Evolutionary conservation across 1,284 basidiomycete species (phyloP).

Genomic region (Rhodotorula sp.): DNA sequence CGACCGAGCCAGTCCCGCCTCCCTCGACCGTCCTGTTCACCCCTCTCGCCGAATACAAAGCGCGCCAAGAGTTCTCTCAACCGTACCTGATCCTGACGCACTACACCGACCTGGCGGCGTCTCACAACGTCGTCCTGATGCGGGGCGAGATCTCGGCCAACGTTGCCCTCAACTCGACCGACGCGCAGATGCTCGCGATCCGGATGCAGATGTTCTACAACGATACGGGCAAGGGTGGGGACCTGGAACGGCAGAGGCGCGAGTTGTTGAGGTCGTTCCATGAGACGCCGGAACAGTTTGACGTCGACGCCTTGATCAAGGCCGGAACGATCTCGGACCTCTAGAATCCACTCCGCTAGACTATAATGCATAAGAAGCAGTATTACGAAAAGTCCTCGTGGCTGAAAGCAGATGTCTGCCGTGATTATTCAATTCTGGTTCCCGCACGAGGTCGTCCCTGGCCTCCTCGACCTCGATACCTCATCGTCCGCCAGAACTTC

Average conservation of each 20-base stretch:
- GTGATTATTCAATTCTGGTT: too few relatives aligned
- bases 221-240: conserved; percentile 47
- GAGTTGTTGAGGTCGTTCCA: conserved; percentile 66
- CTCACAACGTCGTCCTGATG: conserved; percentile 80
- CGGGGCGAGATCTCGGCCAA: conserved; percentile 83
- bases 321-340: conserved; percentile 18
- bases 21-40: conserved; percentile 76
- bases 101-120: conserved; percentile 80
- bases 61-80: conserved; percentile 79
- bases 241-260: conserved; percentile 49
- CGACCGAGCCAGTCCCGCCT: conserved; percentile 40
- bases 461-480: too few relatives aligned
- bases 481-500: too few relatives aligned
- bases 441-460: too few relatives aligned
- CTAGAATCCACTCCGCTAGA: neutral
- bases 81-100: conserved; percentile 87
- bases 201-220: conserved; percentile 76
- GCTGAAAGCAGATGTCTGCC: too few relatives aligned
- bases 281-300: conserved; percentile 66
- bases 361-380: neutral
- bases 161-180: conserved; percentile 62
- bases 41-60: conserved; percentile 90
- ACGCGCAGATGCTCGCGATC: conserved; percentile 75
- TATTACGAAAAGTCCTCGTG: too few relatives aligned
- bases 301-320: conserved; percentile 63